Percentiles rank a stretch among this genome's conserved stretches.
Evolutionary conservation across 2,329 filamentous ascomycete species (phyloP).

Genomic region (Diaporthe capsici): DNA sequence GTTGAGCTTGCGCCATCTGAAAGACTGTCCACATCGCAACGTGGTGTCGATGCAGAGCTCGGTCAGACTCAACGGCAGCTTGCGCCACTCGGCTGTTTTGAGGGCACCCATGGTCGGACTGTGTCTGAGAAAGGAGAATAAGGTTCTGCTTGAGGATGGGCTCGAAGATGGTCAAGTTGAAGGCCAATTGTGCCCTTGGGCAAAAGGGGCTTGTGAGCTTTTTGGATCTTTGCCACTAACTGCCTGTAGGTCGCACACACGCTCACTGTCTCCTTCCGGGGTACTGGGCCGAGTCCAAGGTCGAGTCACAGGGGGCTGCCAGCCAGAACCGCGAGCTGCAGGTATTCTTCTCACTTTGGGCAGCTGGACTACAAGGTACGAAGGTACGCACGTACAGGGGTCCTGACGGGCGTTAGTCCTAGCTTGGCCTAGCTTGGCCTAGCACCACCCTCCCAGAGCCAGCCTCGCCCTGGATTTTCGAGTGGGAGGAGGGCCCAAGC

Average conservation of each 20-base stretch:
- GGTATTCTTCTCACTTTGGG: background rate
- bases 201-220: background rate
- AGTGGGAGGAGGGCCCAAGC: constrained; percentile 14
- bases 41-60: constrained; percentile 97
- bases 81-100: constrained; percentile 84
- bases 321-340: background rate
- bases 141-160: background rate
- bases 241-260: background rate
- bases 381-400: background rate
- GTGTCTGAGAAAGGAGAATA: background rate
- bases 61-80: constrained; percentile 83
- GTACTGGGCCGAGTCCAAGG: background rate
- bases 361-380: background rate
- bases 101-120: constrained; percentile 32
- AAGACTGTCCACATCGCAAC: constrained; percentile 94
- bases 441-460: constrained; percentile 53
- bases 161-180: background rate
- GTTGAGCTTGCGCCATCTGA: constrained; percentile 90
- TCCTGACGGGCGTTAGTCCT: background rate
- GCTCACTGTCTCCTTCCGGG: background rate
- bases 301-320: constrained; percentile 16
- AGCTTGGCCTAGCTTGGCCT: constrained; percentile 48
- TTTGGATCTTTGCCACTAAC: constrained; percentile 6
- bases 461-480: constrained; percentile 52
- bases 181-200: background rate